Evolutionary conservation across 1,284 basidiomycete genomes (phyloP).

Genomic region (Cutaneotrichosporon daszewskae): DNA sequence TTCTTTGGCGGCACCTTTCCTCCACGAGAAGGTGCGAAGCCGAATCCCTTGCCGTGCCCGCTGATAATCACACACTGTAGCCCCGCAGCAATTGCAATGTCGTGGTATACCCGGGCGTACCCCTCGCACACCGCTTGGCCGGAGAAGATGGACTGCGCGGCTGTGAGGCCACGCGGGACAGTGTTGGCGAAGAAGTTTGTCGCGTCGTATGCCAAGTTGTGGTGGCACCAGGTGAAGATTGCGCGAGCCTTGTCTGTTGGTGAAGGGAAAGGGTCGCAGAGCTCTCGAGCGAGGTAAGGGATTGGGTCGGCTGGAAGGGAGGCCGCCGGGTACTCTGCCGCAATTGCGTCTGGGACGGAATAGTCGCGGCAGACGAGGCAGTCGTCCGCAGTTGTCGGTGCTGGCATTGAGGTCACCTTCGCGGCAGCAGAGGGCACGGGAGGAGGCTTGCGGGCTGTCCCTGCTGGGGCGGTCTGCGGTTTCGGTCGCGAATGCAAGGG

Average conservation of each 20-base stretch:
- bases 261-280: slow-evolving; percentile 8
- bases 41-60: slow-evolving; percentile 14
- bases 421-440: background rate
- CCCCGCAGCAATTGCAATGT: slow-evolving; percentile 4
- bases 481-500: slow-evolving; percentile 1
- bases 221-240: slow-evolving; percentile 17
- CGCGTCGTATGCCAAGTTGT: slow-evolving; percentile 16
- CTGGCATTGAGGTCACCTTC: background rate
- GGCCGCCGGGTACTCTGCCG: slow-evolving; percentile 6
- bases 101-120: slow-evolving; percentile 7
- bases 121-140: slow-evolving; percentile 15
- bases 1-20: background rate
- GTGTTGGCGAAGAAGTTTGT: slow-evolving; percentile 7
- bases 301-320: slow-evolving; percentile 5
- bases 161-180: slow-evolving; percentile 3
- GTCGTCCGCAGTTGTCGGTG: background rate
- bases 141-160: slow-evolving; percentile 5
- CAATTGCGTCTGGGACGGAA: slow-evolving; percentile 4
- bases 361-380: slow-evolving; percentile 16
- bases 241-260: slow-evolving; percentile 15
- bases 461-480: background rate
- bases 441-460: background rate
- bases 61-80: slow-evolving; percentile 2
- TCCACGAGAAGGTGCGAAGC: background rate
- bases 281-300: slow-evolving; percentile 4